Base-by-base conservation (phyloP, 192 early-diverging fungal genomes). In the Backusella psychrophila region DNA sequence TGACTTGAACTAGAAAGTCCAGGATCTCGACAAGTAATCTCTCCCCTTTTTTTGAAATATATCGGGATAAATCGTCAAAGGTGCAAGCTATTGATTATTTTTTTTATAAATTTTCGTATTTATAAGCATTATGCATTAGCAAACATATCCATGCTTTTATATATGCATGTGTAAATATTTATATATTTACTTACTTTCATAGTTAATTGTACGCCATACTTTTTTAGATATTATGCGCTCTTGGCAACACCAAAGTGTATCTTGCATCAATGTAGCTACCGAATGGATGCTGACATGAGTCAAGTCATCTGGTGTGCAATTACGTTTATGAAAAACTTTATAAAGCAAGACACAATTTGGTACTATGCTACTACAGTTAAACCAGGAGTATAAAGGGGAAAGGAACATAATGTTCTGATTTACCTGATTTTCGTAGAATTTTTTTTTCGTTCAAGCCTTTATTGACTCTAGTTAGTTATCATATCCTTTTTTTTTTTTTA, bases 341-440 rank as follows among this genome's bases (percentile, higher is more conserved):
- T 73, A 69, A 36, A 80, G 53, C 11, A 80, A 35, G 19, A 77
- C 71, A 65, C 79, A 77, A 44, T 76, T 80, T 39, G 75, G 79
- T 59, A 66, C 79, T 80, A 53, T 39, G n/a, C 38, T 39, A 39
- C n/a, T 29, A 38, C 35, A 41, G 38, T 69, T 41, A 38, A 69
- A 41, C 11, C 23, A 69, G 35, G 35, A 21, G n/a, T 11, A 69
- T n/a, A 41, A 69, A 69, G 41, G 26, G 35, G 46, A 33, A 69
- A 19, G 35, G 33, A 44, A 21, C 23, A 31, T 15, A 31, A 38
- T 34, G 11, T 35, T 41, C 44, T 44, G 26, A 17, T 34, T 41
- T 80, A 80, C 79, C 79, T 69, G 79, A 76, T 68, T 80, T 80
- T 66, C 75, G 44, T 41, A 80, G 41, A n/a, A 80, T 68, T 35